phyloP scores from a whole-genome alignment of 1,284 basidiomycete genomes.

The Vanrija sp. region DNA sequence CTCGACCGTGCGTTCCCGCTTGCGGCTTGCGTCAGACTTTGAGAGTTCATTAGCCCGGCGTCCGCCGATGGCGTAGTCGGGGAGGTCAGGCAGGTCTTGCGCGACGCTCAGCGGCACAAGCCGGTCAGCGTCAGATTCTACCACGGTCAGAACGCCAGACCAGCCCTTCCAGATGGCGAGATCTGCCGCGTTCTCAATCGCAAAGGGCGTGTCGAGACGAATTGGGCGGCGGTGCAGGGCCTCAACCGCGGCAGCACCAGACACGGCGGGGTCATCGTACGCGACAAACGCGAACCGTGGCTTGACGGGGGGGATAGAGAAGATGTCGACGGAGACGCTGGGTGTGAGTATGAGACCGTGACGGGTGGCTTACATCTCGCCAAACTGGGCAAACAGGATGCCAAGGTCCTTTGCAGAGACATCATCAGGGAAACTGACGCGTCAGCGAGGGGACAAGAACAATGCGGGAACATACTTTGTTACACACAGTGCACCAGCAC shows the following conservation, averaged over 20 bases:
- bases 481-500: slow-evolving; percentile 37
- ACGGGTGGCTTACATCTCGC: slow-evolving; percentile 37
- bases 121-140: slow-evolving; percentile 33
- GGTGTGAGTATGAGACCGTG: slow-evolving; percentile 3
- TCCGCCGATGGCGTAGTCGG: slow-evolving; percentile 32
- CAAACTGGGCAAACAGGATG: slow-evolving; percentile 47
- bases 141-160: slow-evolving; percentile 35
- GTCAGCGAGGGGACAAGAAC: neutral
- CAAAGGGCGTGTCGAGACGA: slow-evolving; percentile 32
- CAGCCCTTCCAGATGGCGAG: slow-evolving; percentile 40
- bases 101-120: slow-evolving; percentile 36
- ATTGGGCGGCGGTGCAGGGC: slow-evolving; percentile 34
- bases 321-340: slow-evolving; percentile 47
- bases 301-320: slow-evolving; percentile 37
- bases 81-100: slow-evolving; percentile 34
- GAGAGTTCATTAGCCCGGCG: neutral
- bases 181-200: slow-evolving; percentile 27
- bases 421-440: slow-evolving; percentile 37
- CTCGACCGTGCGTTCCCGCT: slow-evolving; percentile 5
- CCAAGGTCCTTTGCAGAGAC: slow-evolving; percentile 45
- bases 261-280: slow-evolving; percentile 25
- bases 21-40: slow-evolving; percentile 1
- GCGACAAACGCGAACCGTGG: slow-evolving; percentile 46
- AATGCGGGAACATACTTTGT: slow-evolving; percentile 29
- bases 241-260: slow-evolving; percentile 28